Percentiles rank a stretch among this genome's conserved stretches.
These are phyloP conservation scores for Rubia balearica DNA, from an alignment of 305 asterid genomes.

Conservation along the genomic window DNA sequence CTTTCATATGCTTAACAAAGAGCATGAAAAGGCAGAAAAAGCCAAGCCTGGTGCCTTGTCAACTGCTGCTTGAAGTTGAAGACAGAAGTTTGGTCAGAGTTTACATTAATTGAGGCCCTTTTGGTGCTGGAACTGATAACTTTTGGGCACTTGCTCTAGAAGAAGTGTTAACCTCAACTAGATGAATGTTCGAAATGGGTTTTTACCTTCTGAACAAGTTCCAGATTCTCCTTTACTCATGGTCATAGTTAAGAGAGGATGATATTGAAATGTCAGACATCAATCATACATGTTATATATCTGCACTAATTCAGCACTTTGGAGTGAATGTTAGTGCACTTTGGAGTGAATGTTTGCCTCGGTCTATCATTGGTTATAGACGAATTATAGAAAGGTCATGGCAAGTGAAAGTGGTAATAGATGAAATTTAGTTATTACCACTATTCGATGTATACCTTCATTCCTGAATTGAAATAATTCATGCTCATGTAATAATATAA, in stretches of 20 bases:
- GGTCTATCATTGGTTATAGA: too few species aligned
- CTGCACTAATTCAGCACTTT: neutral
- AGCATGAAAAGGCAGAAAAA: neutral
- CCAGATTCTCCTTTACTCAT: neutral
- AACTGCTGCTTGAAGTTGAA: slow-evolving; percentile 2
- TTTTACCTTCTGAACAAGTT: neutral
- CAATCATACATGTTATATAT: slow-evolving; percentile 3
- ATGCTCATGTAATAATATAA: too few species aligned
- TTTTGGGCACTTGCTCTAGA: neutral
- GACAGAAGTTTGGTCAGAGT: neutral
- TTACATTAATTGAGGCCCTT: neutral
- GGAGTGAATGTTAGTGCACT: neutral
- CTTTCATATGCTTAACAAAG: slow-evolving; percentile 2
- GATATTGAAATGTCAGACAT: neutral
- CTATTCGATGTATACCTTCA: too few species aligned
- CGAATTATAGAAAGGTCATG: too few species aligned
- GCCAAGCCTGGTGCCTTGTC: neutral
- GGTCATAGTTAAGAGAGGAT: neutral
- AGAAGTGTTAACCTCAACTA: slow-evolving; percentile 1
- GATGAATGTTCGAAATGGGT: neutral
- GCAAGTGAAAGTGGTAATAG: too few species aligned
- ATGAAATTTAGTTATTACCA: too few species aligned
- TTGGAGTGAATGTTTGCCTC: neutral
- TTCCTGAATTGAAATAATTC: too few species aligned
- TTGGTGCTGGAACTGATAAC: slow-evolving; percentile 11